Base-by-base conservation (phyloP, 305 asterid genomes). In the Solanum hybrid region DNA sequence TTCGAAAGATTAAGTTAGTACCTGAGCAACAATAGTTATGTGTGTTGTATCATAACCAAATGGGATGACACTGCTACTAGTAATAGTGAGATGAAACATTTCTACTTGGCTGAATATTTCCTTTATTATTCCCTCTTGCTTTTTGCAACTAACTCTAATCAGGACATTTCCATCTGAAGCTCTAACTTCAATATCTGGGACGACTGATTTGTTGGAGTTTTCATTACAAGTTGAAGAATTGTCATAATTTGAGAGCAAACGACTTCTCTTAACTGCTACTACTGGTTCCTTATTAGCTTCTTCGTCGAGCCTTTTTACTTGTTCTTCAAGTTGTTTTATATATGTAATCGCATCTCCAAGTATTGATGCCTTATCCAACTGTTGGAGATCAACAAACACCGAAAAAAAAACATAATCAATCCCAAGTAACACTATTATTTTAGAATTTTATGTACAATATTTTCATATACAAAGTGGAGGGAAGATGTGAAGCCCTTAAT, bases 331-430 rank as follows among this genome's bases (percentile, higher is more conserved):
- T 16, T 92, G 89, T 81, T 93, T 93, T 78, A 94, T 85, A 87
- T 93, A 89, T 88, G 93, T 89, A 9, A 94, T 92, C 0, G 96
- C 94, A 40, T 94, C 95, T 29, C 93, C 95, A 8, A 94, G 85
- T 4, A 93, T 93, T 7, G 96, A 90, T 10, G 93, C 89, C 77
- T 94, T 94, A 86, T 89, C 92, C 90, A 90, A 90, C 96, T 94
- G 91, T 80, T 87, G 18, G 12, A 40, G 34, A 67, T 57, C 31
- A 46, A 64, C 6, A 29, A 36, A 61, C 40, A 24, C 40, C 40
- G 2, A 74, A 4, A 24, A 11, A 71, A 11, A 46, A 40, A 13
- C 18, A 88, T 3, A 20, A 71, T 42, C 40, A 18, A 37, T 40
- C 39, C 8, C 22, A 42, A 89, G 34, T 2, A 36, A 14, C 16